These are phyloP conservation scores for Penicillium sp. DNA, from an alignment of 2,329 filamentous ascomycete genomes.

Conservation along the genomic window DNA sequence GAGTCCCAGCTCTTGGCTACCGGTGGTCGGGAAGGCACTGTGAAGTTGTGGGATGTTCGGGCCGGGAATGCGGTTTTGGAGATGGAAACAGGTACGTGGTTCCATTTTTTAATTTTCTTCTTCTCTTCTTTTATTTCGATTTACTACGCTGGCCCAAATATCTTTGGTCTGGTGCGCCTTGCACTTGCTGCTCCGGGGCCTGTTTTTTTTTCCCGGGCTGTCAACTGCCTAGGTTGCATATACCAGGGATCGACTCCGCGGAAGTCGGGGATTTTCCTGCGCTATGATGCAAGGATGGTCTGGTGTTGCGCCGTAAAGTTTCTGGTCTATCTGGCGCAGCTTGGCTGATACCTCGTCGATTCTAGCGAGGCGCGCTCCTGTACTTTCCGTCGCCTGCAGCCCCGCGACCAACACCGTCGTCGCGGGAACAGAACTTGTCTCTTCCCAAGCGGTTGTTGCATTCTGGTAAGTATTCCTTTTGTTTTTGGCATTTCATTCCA, in stretches of 20 bases:
- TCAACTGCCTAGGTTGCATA: constrained; percentile 6
- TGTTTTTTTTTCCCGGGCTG: constrained; percentile 1
- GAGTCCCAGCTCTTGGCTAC: constrained; percentile 34
- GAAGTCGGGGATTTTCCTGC: constrained; percentile 18
- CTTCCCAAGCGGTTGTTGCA: constrained; percentile 42
- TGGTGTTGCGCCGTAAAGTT: not conserved
- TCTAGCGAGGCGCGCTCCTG: constrained; percentile 48
- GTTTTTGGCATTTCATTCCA: no score
- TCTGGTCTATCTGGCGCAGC: not conserved
- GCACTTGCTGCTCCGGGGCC: not conserved
- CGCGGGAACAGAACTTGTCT: constrained; percentile 55
- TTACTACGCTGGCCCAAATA: not conserved
- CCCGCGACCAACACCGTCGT: constrained; percentile 49
- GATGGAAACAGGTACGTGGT: constrained; percentile 37
- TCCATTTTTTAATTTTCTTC: not conserved
- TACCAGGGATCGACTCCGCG: constrained; percentile 4
- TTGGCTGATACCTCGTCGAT: constrained; percentile 17
- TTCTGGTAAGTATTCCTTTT: constrained; percentile 49
- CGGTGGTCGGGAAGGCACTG: constrained; percentile 42
- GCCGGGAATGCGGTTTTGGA: constrained; percentile 31
- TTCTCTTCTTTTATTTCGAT: no score
- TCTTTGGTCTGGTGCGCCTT: not conserved
- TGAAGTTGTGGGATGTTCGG: constrained; percentile 44
- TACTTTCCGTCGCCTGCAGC: constrained; percentile 54
- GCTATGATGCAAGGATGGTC: constrained; percentile 12